Evolutionary conservation across 1,284 basidiomycete species (phyloP), one percentile per base, ranked within the genome.

Genomic region (Agroathelia rolfsii): DNA sequence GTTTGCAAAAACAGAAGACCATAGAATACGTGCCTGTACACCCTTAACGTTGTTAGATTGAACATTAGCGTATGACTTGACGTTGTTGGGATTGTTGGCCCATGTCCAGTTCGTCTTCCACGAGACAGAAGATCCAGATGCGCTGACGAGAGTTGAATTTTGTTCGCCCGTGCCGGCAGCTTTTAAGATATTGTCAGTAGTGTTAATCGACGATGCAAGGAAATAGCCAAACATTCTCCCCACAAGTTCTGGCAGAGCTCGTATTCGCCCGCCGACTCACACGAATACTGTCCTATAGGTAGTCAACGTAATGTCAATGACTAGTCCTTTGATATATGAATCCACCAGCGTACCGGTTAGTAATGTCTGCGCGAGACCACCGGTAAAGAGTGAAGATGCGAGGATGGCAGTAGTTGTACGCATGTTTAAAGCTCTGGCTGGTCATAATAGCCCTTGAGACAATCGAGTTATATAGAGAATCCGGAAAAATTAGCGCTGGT

Each of bases 61-160:
- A 1, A 69, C 53, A 41, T 70, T 70, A 12, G 67, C 62, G 42
- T 66, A 61, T 65, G 63, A 69, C 56, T 74, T 74, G 35, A 74
- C 71, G 37, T 53, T 59, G 46, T 72, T 72, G 18, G 57, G 53
- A 31, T 53, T 60, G 41, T 71, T 63, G 6, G 62, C 59, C 72
- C 72, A 74, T n/a, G 51, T 68, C 48, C 61, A 76, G 35, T 56
- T 60, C 20, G 72, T 76, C 23, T 58, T 58, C 72, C 72, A 75
- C 5, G 69, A 59, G 12, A 72, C 56, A 16, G 44, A 49, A 40
- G 59, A 55, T 3, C 62, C 59, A 14, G 52, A 54, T 4, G 63
- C 44, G 37, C 53, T 58, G 33, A 62, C 44, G 25, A 74, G 49
- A 1, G 69, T 73, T 2, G 70, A 68, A 29, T 50, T 57, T 45